A percentile compares a stretch with the other conserved stretches of the same genome.
phyloP scores from a whole-genome alignment of 2,329 filamentous ascomycete genomes.

The Apiospora phragmitis region DNA sequence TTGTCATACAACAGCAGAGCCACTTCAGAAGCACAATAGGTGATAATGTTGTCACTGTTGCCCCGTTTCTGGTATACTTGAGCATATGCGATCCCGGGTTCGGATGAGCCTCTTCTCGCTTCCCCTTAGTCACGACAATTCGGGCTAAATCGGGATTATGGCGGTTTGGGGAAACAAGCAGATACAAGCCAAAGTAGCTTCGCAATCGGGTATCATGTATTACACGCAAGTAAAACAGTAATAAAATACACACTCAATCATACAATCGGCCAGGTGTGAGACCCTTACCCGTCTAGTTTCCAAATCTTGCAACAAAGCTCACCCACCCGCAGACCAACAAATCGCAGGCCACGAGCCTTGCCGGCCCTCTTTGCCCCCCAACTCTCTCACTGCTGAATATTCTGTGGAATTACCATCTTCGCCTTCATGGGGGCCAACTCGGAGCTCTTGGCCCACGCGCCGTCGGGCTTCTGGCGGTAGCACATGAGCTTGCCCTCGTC shows the following conservation, averaged over 20 bases:
- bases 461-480: slow-evolving; percentile 60
- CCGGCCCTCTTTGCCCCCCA: too few relatives aligned
- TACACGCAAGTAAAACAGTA: neutral
- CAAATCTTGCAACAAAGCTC: neutral
- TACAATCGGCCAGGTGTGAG: too few relatives aligned
- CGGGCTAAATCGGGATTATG: too few relatives aligned
- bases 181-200: neutral
- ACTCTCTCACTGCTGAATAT: neutral
- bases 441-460: slow-evolving; percentile 60
- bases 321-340: neutral
- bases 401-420: slow-evolving; percentile 47
- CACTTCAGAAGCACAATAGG: neutral
- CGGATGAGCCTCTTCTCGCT: neutral
- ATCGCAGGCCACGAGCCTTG: neutral
- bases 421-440: slow-evolving; percentile 60
- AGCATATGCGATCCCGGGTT: too few relatives aligned
- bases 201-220: slow-evolving; percentile 6
- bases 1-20: neutral
- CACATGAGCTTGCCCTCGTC: slow-evolving; percentile 70
- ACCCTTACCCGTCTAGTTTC: neutral
- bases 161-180: neutral
- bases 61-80: too few relatives aligned
- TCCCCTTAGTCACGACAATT: neutral
- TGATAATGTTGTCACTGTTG: too few relatives aligned
- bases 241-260: neutral